A percentile compares a stretch with the other conserved stretches of the same genome.
Conservation (phyloP, 2,329 filamentous ascomycete species). For the Aspergillus brunneoviolaceus region DNA sequence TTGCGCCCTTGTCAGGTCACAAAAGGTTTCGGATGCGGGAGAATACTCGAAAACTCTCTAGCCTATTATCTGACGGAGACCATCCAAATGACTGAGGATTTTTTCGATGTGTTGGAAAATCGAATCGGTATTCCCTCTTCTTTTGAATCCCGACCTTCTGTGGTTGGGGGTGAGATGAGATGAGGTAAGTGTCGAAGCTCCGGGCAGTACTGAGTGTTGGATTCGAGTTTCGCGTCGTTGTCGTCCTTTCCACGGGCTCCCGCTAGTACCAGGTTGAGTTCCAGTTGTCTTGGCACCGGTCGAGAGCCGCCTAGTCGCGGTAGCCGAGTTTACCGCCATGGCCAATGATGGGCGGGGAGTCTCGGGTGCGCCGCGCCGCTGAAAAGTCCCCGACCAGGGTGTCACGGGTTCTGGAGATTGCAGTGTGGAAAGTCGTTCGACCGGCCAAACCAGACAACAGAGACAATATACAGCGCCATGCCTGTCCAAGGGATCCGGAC, state of each 20-base stretch:
- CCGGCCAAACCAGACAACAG: conserved; percentile 8
- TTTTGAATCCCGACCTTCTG: conserved; percentile 10
- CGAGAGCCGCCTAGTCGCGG: conserved; percentile 20
- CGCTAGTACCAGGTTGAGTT: neutral
- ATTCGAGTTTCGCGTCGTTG: conserved; percentile 23
- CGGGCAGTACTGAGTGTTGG: conserved; percentile 11
- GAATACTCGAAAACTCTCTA: neutral
- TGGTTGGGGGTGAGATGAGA: neutral
- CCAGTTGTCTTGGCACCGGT: conserved; percentile 2
- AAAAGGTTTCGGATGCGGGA: conserved; percentile 12
- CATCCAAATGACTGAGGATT: too few species aligned
- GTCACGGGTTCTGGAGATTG: conserved; percentile 1
- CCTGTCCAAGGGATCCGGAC: conserved; percentile 51
- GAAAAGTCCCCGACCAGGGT: conserved; percentile 27
- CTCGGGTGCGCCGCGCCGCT: conserved; percentile 18
- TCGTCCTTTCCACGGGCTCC: neutral
- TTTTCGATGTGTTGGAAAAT: too few species aligned
- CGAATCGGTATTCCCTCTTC: too few species aligned
- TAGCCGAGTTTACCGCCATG: conserved; percentile 25
- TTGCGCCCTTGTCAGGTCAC: conserved; percentile 24
- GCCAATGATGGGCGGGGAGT: conserved; percentile 25
- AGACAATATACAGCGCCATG: conserved; percentile 33
- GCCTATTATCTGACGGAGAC: neutral
- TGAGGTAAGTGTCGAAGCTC: neutral
- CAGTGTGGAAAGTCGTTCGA: neutral